Evolutionary conservation across 306 rosid species (phyloP), one percentile per base, ranked within the genome.

Genomic region (Pyrus bretschneideri): DNA sequence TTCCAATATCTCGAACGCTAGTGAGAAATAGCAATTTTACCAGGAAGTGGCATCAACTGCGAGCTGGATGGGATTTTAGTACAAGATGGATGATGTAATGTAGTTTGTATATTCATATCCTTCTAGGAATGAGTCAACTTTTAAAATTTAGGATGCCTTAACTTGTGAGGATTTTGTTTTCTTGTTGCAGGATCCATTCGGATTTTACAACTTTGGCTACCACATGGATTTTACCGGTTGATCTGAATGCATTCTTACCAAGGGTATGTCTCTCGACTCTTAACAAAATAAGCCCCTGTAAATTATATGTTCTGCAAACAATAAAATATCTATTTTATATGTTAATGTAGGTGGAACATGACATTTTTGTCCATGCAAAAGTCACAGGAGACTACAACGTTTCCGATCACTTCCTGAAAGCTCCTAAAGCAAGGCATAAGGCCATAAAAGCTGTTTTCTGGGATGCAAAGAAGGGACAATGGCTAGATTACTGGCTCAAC

Each of bases 11-110:
- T n/a, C 51, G 18, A 78, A 71, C 74, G 67, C 27, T 72, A 54
- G 87, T 11, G 93, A 85, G 73, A 92, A 90, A 80, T 70, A 83
- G 62, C 81, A 75, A 3, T 86, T 92, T 78, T 95, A 88, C 87
- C 89, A 76, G n/a, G 93, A 90, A 46, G 66, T 92, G 52, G 92
- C 99, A 4, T 87, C 99, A 35, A 59, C 95, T 23, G 96, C 92
- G 99, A 95, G 83, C 97, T 4, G 97, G 99, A 81, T 92, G 97
- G 97, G 97, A 95, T 78, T 95, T 95, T 79, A 92, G 97, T 88
- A 73, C 97, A 68, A 84, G 99, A 86, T 95, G 97, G 97, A 87
- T 94, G 95, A 90, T 91, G 96, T 94, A 82, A 51, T 2, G 21
- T 5, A 5, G 3, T 51, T 51, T 51, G 21, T 17, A 15, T 51